A percentile compares a stretch with the other conserved stretches of the same genome.
Evolutionary conservation across 2,329 filamentous ascomycete species (phyloP).

Genomic region (Tolypocladium capitatum): DNA sequence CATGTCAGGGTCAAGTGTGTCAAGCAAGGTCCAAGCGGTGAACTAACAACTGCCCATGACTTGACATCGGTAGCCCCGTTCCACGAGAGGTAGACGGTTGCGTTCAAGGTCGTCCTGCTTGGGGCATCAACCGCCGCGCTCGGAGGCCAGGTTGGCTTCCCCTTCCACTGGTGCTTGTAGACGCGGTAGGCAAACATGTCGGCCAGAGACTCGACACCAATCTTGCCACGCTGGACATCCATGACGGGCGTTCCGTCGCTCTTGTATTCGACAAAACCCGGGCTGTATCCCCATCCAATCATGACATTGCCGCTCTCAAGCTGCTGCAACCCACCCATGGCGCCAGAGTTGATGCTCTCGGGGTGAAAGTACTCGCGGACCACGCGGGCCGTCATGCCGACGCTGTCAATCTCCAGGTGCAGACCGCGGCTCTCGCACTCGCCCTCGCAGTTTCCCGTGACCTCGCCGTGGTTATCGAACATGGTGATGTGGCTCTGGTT

Average conservation of each 20-base stretch:
- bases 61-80: not conserved
- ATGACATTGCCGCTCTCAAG: slow-evolving; percentile 16
- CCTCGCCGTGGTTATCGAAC: slow-evolving; percentile 25
- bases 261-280: not conserved
- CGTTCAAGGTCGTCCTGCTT: not conserved
- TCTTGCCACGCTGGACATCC: slow-evolving; percentile 5
- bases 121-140: slow-evolving; percentile 6
- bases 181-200: slow-evolving; percentile 18
- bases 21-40: not conserved
- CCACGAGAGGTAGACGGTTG: not conserved
- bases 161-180: slow-evolving; percentile 13
- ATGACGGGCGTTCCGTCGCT: not conserved
- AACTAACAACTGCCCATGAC: not conserved
- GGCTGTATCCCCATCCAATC: slow-evolving; percentile 4
- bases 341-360: slow-evolving; percentile 10
- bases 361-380: slow-evolving; percentile 18
- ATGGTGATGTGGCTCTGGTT: slow-evolving; percentile 18
- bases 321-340: slow-evolving; percentile 13
- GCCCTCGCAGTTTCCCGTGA: slow-evolving; percentile 13
- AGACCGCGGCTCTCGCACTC: slow-evolving; percentile 3
- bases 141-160: slow-evolving; percentile 15
- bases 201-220: slow-evolving; percentile 8
- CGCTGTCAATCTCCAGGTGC: slow-evolving; percentile 15
- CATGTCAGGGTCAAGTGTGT: not conserved
- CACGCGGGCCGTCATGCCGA: slow-evolving; percentile 15